Base-by-base conservation (phyloP, 2,329 filamentous ascomycete genomes). In the Fusarium sp. region DNA sequence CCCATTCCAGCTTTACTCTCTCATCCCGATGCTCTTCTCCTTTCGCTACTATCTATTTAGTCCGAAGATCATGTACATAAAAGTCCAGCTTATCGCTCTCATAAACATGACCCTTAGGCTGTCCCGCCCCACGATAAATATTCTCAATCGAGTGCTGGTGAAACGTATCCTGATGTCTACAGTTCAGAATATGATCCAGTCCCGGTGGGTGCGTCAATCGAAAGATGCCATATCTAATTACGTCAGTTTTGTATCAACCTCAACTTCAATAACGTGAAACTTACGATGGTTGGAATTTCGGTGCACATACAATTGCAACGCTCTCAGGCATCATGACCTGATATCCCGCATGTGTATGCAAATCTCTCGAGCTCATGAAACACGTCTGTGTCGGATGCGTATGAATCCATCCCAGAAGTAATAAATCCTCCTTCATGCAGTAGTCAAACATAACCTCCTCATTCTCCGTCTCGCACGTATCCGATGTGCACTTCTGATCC, bases 311-410 rank as follows among this genome's bases (percentile, higher is more conserved):
- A 74, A 99, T 97, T 6, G 96, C 96, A 67, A 99, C 94, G 74
- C 93, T 97, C 83, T 99, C 96, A 2, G 94, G 91, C 81, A 98
- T 88, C 93, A 98, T 98, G 63, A 96, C 90, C 80, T 99, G 96
- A 78, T 98, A 98, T 13, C 94, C 94, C 5, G 91, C 91, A 76
- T 97, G 95, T 0, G 97, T 99, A 77, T 99, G 96, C 70, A 98
- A 78, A 77, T 99, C 96, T 49, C 95, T 86, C 48, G 92, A 96
- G 77, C 93, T 97, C 93, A 99, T 97, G 78, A 99, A 99, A 80
- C 96, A 99, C 0, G 93, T 97, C 81, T 99, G 96, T 0, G 92
- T 93, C 0, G 96, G 96, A 78, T 99, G 96, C 1, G 96, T 99
- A 77, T 99, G 96, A 65, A 99, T 99, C 96, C 96, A 99, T 38